Evolutionary conservation across 495 filamentous ascomycete species (phyloP).

Genomic region (Beverwykella pulmonaria): DNA sequence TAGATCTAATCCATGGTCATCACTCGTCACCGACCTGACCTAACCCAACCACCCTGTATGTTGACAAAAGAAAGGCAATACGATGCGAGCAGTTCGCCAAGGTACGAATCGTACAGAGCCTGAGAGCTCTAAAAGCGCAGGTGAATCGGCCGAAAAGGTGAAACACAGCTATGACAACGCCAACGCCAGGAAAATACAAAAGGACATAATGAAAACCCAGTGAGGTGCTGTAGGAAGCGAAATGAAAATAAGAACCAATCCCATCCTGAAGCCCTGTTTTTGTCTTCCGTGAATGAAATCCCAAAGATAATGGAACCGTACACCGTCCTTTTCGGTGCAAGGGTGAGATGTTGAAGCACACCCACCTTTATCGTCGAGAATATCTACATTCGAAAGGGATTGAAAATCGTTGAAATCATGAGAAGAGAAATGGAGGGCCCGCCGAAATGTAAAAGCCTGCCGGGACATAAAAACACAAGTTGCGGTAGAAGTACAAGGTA

Average conservation of each 20-base stretch:
- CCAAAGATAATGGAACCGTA: neutral
- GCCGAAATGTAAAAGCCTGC: constrained; percentile 5
- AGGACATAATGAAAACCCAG: neutral
- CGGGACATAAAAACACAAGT: constrained; percentile 9
- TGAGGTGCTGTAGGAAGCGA: neutral
- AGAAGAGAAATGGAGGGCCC: constrained; percentile 7
- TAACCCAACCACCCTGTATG: neutral
- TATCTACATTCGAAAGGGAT: constrained; percentile 16
- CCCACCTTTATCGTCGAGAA: constrained; percentile 12
- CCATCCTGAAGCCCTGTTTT: constrained; percentile 7
- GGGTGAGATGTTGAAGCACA: neutral
- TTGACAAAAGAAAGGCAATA: constrained; percentile 7
- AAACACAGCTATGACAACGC: neutral
- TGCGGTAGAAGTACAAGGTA: constrained; percentile 15
- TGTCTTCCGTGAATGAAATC: constrained; percentile 21
- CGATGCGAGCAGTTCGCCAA: neutral
- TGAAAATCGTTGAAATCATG: constrained; percentile 10
- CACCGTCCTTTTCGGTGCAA: constrained; percentile 3
- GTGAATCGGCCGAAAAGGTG: neutral
- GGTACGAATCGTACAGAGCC: neutral
- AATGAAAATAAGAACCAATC: constrained; percentile 3
- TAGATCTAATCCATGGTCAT: constrained; percentile 6
- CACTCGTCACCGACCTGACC: constrained; percentile 12
- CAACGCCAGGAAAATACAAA: neutral
- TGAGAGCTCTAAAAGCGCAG: neutral